Evolutionary conservation across 2,329 filamentous ascomycete species (phyloP).

Genomic region (Fusarium sp.): DNA sequence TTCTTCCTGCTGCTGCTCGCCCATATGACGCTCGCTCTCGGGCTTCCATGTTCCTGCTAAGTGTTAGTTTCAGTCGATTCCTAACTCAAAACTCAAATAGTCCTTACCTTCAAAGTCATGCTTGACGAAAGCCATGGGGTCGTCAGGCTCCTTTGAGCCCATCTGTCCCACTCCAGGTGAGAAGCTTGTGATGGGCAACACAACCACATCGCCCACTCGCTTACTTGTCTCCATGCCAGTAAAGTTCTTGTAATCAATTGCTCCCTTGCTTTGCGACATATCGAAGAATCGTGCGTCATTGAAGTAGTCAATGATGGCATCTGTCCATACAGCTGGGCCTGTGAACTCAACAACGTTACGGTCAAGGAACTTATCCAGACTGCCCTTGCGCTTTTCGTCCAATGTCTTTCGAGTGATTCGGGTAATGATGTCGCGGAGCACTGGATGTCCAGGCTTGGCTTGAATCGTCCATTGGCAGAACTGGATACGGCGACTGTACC

Average conservation of each 20-base stretch:
- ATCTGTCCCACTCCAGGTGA: conserved; percentile 94
- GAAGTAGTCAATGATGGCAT: conserved; percentile 90
- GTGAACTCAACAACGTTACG: conserved; percentile 93
- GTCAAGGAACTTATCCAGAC: conserved; percentile 68
- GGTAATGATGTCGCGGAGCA: conserved; percentile 86
- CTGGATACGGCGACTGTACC: conserved; percentile 96
- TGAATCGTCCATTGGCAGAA: conserved; percentile 99
- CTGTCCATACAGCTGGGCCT: conserved; percentile 94
- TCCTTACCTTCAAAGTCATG: conserved; percentile 91
- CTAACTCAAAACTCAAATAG: background rate
- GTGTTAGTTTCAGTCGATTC: conserved; percentile 1
- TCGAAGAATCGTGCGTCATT: conserved; percentile 92
- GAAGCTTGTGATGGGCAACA: conserved; percentile 96
- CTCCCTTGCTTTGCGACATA: conserved; percentile 73
- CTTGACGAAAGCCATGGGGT: conserved; percentile 97
- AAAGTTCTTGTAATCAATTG: conserved; percentile 88
- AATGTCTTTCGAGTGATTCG: conserved; percentile 87
- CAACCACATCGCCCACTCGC: conserved; percentile 91
- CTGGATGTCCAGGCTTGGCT: conserved; percentile 91
- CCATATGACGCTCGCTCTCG: conserved; percentile 76
- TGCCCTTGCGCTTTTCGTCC: conserved; percentile 73
- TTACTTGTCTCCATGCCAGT: conserved; percentile 85
- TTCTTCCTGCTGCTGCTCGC: conserved; percentile 53
- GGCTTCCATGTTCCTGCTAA: conserved; percentile 78
- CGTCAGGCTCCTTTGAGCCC: conserved; percentile 86